Conservation (phyloP, 495 filamentous ascomycete genomes). For the Xylaria castorea region DNA sequence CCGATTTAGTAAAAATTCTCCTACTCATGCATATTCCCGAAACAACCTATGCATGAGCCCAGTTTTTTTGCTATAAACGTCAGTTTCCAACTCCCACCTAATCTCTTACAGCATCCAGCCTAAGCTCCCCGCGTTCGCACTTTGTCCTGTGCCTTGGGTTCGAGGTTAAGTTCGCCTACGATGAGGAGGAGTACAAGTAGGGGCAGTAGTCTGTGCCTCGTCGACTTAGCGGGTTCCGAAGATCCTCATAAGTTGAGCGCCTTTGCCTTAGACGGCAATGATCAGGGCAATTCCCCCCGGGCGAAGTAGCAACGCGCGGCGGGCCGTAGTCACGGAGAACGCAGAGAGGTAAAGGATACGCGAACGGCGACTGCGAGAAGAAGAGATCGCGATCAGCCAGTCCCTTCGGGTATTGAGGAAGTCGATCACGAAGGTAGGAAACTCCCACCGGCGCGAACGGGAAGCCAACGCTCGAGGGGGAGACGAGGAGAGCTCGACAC, state of each 20-base stretch:
- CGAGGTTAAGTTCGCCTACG: conserved; percentile 19
- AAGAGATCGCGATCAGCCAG: conserved; percentile 55
- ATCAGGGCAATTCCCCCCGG: conserved; percentile 5
- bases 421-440: conserved; percentile 45
- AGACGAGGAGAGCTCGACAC: conserved; percentile 17
- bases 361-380: conserved; percentile 57
- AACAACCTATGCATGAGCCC: background rate
- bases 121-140: conserved; percentile 55
- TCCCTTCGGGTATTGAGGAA: conserved; percentile 48
- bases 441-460: background rate
- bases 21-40: too few species aligned
- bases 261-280: conserved; percentile 43
- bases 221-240: conserved; percentile 59
- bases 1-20: too few species aligned
- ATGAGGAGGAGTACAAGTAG: conserved; percentile 73
- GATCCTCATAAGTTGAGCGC: conserved; percentile 80
- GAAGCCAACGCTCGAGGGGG: conserved; percentile 62
- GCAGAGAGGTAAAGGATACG: conserved; percentile 16
- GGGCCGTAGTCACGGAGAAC: conserved; percentile 30
- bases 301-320: conserved; percentile 38
- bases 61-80: too few species aligned
- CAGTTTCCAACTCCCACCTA: too few species aligned
- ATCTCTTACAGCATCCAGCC: conserved; percentile 50
- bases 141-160: conserved; percentile 54
- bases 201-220: conserved; percentile 51